A percentile compares a stretch with the other conserved stretches of the same genome.
Conservation (phyloP, 208 protist species). For the Acanthamoeba healyi region DNA sequence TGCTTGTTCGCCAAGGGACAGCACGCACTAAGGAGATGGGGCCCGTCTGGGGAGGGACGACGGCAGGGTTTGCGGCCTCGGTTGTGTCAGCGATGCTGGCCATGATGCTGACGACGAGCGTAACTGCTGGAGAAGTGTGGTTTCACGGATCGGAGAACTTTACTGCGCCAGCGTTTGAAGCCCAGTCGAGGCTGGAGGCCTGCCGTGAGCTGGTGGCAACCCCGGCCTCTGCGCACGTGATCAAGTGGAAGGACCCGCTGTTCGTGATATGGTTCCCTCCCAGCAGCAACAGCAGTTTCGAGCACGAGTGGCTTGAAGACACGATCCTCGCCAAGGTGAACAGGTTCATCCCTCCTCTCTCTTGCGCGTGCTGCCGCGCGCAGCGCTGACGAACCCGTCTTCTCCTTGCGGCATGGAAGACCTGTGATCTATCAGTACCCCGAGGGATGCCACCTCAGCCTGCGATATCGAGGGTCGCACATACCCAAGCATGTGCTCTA, state of each 20-base stretch:
- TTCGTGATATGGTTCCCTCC: conserved; percentile 37
- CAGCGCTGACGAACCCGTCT: neutral
- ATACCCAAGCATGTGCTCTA: conserved; percentile 17
- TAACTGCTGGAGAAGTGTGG: too few species aligned
- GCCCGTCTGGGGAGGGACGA: too few species aligned
- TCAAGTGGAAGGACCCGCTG: conserved; percentile 26
- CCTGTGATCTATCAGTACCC: neutral
- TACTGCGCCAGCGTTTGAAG: neutral
- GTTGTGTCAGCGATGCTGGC: too few species aligned
- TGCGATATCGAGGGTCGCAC: neutral
- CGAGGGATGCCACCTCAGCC: neutral
- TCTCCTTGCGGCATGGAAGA: neutral
- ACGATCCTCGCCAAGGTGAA: neutral
- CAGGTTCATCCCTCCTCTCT: neutral
- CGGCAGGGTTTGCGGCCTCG: too few species aligned
- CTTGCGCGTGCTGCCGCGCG: neutral
- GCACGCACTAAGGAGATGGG: too few species aligned
- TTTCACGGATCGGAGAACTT: neutral
- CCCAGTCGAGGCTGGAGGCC: neutral
- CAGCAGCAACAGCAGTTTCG: conserved; percentile 3
- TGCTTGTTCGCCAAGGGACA: too few species aligned
- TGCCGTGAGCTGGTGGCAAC: neutral
- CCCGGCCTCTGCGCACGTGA: neutral
- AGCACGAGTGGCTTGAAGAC: conserved; percentile 67
- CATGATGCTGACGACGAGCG: too few species aligned